phyloP scores from a whole-genome alignment of 2,329 filamentous ascomycete genomes.

The Drechslerella coelobrocha region DNA sequence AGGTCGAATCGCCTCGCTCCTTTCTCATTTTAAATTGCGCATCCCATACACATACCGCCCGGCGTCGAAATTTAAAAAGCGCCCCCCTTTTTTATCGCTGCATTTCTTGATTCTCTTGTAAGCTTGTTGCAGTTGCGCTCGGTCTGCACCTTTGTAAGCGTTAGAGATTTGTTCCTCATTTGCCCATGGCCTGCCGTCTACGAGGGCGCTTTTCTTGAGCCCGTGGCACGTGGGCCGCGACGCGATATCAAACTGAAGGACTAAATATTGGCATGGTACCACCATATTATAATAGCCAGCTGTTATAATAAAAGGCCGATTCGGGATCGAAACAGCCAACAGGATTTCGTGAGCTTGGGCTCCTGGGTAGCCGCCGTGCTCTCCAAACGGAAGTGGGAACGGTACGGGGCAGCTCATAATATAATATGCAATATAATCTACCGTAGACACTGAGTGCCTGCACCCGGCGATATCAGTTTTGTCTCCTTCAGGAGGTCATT shows the following conservation, averaged over 20 bases:
- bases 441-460: neutral
- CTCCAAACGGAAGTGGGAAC: too few species aligned
- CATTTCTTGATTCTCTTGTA: too few species aligned
- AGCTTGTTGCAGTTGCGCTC: neutral
- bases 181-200: neutral
- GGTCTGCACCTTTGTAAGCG: neutral
- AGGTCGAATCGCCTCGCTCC: neutral
- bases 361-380: too few species aligned
- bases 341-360: too few species aligned
- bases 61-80: neutral
- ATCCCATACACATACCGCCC: constrained; percentile 7
- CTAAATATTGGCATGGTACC: neutral
- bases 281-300: neutral
- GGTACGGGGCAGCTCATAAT: neutral
- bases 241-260: neutral
- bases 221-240: too few species aligned
- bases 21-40: constrained; percentile 30
- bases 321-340: too few species aligned
- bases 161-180: neutral
- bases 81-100: neutral
- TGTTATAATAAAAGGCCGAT: too few species aligned
- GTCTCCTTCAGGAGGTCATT: too few species aligned
- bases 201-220: too few species aligned
- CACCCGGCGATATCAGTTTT: neutral
- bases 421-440: neutral